phyloP scores from a whole-genome alignment of 1,284 basidiomycete species.

The Ustilago nuda region DNA sequence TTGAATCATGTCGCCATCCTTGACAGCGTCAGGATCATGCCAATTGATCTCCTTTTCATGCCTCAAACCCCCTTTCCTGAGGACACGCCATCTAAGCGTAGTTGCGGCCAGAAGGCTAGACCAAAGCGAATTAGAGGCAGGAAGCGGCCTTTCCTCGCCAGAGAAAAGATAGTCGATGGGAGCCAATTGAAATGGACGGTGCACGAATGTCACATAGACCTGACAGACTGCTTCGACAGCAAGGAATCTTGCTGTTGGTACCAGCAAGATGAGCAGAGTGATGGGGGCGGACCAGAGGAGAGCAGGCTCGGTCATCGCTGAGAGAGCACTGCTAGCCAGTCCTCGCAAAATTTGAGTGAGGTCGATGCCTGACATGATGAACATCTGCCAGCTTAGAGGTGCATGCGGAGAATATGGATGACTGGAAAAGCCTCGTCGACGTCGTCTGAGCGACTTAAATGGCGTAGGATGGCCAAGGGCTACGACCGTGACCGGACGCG shows the following conservation, averaged over 20 bases:
- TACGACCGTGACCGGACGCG: no score
- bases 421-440: background rate
- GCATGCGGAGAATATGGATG: no score
- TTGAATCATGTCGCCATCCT: slow-evolving; percentile 50
- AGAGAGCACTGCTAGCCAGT: background rate
- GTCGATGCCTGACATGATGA: slow-evolving; percentile 1
- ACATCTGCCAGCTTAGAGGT: background rate
- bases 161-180: slow-evolving; percentile 27
- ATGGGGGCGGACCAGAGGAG: slow-evolving; percentile 4
- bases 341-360: background rate
- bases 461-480: no score
- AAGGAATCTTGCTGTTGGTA: slow-evolving; percentile 10
- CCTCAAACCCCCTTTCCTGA: slow-evolving; percentile 4
- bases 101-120: slow-evolving; percentile 25
- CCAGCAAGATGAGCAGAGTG: slow-evolving; percentile 17
- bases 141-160: slow-evolving; percentile 13
- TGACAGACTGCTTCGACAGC: slow-evolving; percentile 15
- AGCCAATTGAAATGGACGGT: slow-evolving; percentile 27
- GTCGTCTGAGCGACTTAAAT: background rate
- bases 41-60: slow-evolving; percentile 41
- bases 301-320: background rate
- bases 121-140: slow-evolving; percentile 24
- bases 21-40: slow-evolving; percentile 19
- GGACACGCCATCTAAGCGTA: slow-evolving; percentile 20
- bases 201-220: slow-evolving; percentile 24